Conservation (phyloP, 2,329 filamentous ascomycete species). For the Phyllosticta citribraziliensis region DNA sequence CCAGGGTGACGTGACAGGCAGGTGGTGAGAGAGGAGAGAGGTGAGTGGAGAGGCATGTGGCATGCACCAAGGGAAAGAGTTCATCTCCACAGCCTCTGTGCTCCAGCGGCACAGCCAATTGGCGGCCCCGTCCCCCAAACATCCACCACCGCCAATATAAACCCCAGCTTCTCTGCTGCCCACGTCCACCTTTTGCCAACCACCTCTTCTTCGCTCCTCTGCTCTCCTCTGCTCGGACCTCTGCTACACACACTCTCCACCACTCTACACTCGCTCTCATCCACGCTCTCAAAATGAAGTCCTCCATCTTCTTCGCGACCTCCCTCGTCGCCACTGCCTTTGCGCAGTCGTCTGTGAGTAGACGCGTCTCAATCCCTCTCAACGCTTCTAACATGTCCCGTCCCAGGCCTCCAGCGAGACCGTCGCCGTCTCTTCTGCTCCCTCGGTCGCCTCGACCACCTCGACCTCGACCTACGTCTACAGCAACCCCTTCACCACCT, state of each 20-base stretch:
- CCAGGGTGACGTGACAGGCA: too few relatives aligned
- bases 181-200: not conserved
- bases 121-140: not conserved
- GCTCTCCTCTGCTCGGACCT: not conserved
- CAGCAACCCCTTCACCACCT: slow-evolving; percentile 13
- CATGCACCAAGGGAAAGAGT: not conserved
- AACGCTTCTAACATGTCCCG: not conserved
- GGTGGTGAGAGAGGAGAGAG: not conserved
- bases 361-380: not conserved
- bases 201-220: not conserved
- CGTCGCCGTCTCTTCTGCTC: slow-evolving; percentile 1
- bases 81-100: not conserved
- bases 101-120: not conserved
- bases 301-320: slow-evolving; percentile 7
- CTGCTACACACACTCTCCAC: not conserved
- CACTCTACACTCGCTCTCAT: not conserved
- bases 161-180: not conserved
- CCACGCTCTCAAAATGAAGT: slow-evolving; percentile 4
- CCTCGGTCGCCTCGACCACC: not conserved
- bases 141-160: not conserved
- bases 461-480: not conserved
- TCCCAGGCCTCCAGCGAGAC: not conserved
- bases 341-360: slow-evolving; percentile 6
- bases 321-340: slow-evolving; percentile 8
- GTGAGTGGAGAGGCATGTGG: not conserved